phyloP scores from a whole-genome alignment of 2,329 filamentous ascomycete species.

The Chrysoporthe puriensis region DNA sequence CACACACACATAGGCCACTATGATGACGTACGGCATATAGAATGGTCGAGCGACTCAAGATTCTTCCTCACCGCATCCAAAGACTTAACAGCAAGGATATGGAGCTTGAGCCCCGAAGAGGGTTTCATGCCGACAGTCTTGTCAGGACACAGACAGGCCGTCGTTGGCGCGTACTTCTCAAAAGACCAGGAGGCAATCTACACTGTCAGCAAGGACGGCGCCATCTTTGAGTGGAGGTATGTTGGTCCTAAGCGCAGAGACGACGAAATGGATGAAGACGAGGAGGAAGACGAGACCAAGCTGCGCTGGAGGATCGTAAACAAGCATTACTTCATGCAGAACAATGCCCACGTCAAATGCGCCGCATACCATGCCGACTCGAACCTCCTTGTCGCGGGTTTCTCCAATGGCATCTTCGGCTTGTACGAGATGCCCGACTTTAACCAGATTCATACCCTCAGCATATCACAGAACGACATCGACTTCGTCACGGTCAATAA shows the following conservation, averaged over 20 bases:
- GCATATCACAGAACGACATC: slow-evolving; percentile 96
- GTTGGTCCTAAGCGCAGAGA: slow-evolving; percentile 63
- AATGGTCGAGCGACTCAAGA: slow-evolving; percentile 95
- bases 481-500: slow-evolving; percentile 94
- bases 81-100: slow-evolving; percentile 91
- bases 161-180: slow-evolving; percentile 96
- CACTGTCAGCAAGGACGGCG: slow-evolving; percentile 96
- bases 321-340: slow-evolving; percentile 92
- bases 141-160: slow-evolving; percentile 85
- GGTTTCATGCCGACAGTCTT: slow-evolving; percentile 89
- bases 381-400: slow-evolving; percentile 93
- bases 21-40: slow-evolving; percentile 80
- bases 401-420: slow-evolving; percentile 91
- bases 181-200: slow-evolving; percentile 94
- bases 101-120: slow-evolving; percentile 86
- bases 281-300: slow-evolving; percentile 64
- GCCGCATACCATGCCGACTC: slow-evolving; percentile 86
- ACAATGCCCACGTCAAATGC: slow-evolving; percentile 82
- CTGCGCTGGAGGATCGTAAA: slow-evolving; percentile 91
- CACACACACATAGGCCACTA: slow-evolving; percentile 87
- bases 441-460: slow-evolving; percentile 88
- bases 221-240: slow-evolving; percentile 92
- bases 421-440: slow-evolving; percentile 96
- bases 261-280: slow-evolving; percentile 62
- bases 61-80: slow-evolving; percentile 94